Conservation (phyloP, 2,329 filamentous ascomycete genomes). For the Penicillium glabrum region DNA sequence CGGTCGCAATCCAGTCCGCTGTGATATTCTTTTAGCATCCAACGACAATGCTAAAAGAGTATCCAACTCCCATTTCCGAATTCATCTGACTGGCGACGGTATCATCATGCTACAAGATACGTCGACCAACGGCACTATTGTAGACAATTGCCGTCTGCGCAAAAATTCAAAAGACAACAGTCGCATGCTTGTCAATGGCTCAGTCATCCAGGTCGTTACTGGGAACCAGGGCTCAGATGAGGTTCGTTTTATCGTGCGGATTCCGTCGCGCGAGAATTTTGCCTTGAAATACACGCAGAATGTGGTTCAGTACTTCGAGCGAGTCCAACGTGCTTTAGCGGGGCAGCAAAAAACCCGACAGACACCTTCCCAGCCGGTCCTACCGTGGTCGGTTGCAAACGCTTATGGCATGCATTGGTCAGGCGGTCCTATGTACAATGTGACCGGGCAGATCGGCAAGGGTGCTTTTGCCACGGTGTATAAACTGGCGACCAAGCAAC, state of each 20-base stretch:
- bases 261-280: conserved; percentile 73
- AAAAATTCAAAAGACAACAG: conserved; percentile 50
- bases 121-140: conserved; percentile 93
- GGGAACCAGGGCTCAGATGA: conserved; percentile 55
- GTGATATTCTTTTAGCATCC: conserved; percentile 71
- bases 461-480: conserved; percentile 95
- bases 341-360: conserved; percentile 26
- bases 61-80: conserved; percentile 95
- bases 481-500: conserved; percentile 80
- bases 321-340: conserved; percentile 27
- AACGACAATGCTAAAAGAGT: conserved; percentile 70
- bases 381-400: conserved; percentile 39
- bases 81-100: conserved; percentile 82
- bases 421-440: conserved; percentile 81
- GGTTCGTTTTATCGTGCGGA: conserved; percentile 79
- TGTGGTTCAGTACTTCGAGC: conserved; percentile 64
- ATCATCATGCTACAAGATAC: conserved; percentile 89
- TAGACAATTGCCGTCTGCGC: conserved; percentile 70
- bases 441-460: conserved; percentile 78
- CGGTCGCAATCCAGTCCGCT: conserved; percentile 70
- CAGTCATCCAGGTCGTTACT: conserved; percentile 68
- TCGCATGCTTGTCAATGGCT: conserved; percentile 70
- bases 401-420: conserved; percentile 72
- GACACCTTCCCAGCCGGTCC: conserved; percentile 22
- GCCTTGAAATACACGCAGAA: conserved; percentile 68